A percentile compares a stretch with the other conserved stretches of the same genome.
Conservation (phyloP, 2,329 filamentous ascomycete genomes). For the Ophiostoma piceae region DNA sequence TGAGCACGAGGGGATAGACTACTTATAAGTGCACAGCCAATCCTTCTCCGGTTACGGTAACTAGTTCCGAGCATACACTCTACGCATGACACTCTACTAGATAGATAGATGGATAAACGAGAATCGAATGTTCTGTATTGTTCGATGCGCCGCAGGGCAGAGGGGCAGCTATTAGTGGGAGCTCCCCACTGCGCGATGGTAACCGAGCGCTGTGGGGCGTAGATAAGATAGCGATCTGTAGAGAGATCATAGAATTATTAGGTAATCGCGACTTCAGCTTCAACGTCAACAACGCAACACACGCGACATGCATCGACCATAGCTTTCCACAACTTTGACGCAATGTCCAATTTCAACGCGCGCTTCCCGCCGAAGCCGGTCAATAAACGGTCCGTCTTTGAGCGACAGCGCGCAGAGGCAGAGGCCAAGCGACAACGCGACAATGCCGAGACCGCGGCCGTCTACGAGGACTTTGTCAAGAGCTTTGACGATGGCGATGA, state of each 20-base stretch:
- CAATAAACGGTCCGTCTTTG: constrained; percentile 75
- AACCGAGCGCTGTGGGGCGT: not conserved
- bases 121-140: not conserved
- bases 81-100: no score
- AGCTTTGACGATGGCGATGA: constrained; percentile 61
- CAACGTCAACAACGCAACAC: not conserved
- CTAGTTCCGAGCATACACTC: not conserved
- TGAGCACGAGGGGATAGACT: not conserved
- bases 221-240: not conserved
- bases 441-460: constrained; percentile 79
- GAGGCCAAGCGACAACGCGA: constrained; percentile 83
- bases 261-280: constrained; percentile 8
- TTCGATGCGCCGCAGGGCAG: not conserved
- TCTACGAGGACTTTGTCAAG: constrained; percentile 82
- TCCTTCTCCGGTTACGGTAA: not conserved
- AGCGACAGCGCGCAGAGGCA: constrained; percentile 80
- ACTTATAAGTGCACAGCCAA: not conserved
- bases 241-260: not conserved
- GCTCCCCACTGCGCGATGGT: constrained; percentile 2
- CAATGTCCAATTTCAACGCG: constrained; percentile 43
- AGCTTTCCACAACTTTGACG: constrained; percentile 17
- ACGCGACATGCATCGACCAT: not conserved
- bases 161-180: not conserved
- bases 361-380: constrained; percentile 36
- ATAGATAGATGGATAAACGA: not conserved